These are phyloP conservation scores for Cercospora sp. DNA, from an alignment of 2,329 filamentous ascomycete species.

Conservation along the genomic window DNA sequence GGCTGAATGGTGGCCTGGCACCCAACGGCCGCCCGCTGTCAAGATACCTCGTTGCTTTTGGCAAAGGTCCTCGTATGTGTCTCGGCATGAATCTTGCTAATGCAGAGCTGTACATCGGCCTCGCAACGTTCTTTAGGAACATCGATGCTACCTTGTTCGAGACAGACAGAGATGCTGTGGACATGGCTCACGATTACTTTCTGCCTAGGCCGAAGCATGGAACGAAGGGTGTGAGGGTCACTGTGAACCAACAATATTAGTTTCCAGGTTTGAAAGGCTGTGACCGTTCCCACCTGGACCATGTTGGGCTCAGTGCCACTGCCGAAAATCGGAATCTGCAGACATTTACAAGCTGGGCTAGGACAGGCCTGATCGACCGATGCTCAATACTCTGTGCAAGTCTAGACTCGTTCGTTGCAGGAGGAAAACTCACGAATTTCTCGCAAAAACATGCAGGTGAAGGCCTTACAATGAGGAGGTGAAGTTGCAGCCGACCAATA, in stretches of 20 bases:
- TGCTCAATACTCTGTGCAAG: background rate
- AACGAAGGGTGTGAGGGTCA: background rate
- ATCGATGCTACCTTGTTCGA: slow-evolving; percentile 1
- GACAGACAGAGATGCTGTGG: slow-evolving; percentile 1
- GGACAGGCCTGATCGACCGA: background rate
- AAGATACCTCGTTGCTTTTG: slow-evolving; percentile 17
- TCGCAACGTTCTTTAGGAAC: slow-evolving; percentile 30
- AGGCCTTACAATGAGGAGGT: background rate
- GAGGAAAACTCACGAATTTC: background rate
- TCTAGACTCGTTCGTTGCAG: background rate
- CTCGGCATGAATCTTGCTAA: slow-evolving; percentile 19
- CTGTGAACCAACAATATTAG: background rate
- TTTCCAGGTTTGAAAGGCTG: background rate
- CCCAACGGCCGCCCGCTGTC: slow-evolving; percentile 14
- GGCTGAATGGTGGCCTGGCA: slow-evolving; percentile 9
- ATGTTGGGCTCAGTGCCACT: background rate
- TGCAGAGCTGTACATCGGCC: slow-evolving; percentile 15
- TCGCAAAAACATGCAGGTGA: background rate
- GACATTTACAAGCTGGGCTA: background rate
- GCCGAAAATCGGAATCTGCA: background rate
- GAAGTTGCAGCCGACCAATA: slow-evolving; percentile 5
- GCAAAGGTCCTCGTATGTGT: slow-evolving; percentile 16
- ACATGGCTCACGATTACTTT: background rate
- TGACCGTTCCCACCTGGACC: background rate
- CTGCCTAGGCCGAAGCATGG: background rate